Evolutionary conservation across 768 basidiomycete species (phyloP), one percentile per base, ranked within the genome.

Genomic region (Leucocoprinus sp.): DNA sequence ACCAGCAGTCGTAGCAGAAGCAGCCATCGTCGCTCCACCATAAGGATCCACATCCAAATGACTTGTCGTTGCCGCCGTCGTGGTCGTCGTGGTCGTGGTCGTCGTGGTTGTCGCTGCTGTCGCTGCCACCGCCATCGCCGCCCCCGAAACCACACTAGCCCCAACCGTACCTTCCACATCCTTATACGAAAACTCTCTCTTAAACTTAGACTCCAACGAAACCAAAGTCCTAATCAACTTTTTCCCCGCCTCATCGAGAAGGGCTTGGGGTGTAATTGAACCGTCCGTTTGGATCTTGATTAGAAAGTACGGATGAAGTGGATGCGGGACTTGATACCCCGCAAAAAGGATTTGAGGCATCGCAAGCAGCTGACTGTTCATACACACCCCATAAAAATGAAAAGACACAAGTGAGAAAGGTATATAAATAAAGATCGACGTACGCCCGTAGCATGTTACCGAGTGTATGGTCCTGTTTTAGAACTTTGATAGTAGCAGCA

Each of bases 201-300:
- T 84, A 65, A 90, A 89, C 57, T 86, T 85, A 37, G 70, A 69
- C 60, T 86, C 84, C 5, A 90, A 71, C 3, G 75, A 69, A 7
- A 74, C 70, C 51, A 88, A 67, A 5, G 78, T 80, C 0, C 71
- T 76, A 45, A 97, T 89, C 47, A 98, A 76, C 54, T 82, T 79
- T 34, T 73, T 80, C 60, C 88, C 89, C 0, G 93, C 91, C 47
- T 82, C 74, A 57, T 93, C 87, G 19, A 98, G 76, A 15, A 84
- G 80, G 17, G 75, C 78, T 53, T 89, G 76, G 1, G 95, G 92
- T 14, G 93, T 87, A 37, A 82, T 65, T 1, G 78, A 71, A 18
- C 92, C 90, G 63, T 97, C 92, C 1, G 93, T 97, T 66, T 97
- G 96, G 45, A 98, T 79, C 64, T 96, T 97, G 64, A 99, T 78